Conservation (phyloP, 2,329 filamentous ascomycete species). For the Fusarium domesticum region DNA sequence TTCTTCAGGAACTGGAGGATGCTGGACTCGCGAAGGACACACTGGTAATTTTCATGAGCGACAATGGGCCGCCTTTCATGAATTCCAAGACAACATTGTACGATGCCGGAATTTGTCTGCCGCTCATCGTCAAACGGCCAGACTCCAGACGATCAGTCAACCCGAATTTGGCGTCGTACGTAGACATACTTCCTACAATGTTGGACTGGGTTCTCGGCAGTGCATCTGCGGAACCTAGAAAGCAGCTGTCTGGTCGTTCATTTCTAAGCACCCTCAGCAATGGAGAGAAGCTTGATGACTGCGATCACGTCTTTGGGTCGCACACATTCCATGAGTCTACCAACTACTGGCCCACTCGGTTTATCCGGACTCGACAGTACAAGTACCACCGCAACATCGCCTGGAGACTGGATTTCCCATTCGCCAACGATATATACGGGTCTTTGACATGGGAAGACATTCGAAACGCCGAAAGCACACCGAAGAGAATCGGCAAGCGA, state of each 20-base stretch:
- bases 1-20: slow-evolving; percentile 35
- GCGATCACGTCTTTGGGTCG: slow-evolving; percentile 45
- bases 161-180: slow-evolving; percentile 43
- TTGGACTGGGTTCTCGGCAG: slow-evolving; percentile 39
- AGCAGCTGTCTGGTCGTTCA: too few relatives aligned
- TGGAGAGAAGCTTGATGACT: slow-evolving; percentile 3
- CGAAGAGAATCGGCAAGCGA: slow-evolving; percentile 36
- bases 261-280: too few relatives aligned
- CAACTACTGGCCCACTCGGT: slow-evolving; percentile 51
- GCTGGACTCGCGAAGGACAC: slow-evolving; percentile 36
- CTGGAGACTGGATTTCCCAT: slow-evolving; percentile 49
- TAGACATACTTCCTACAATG: slow-evolving; percentile 46
- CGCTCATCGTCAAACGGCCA: slow-evolving; percentile 41
- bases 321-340: slow-evolving; percentile 51
- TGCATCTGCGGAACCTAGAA: slow-evolving; percentile 1
- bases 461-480: slow-evolving; percentile 32
- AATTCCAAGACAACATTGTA: slow-evolving; percentile 52
- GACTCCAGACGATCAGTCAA: slow-evolving; percentile 31
- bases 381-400: slow-evolving; percentile 52
- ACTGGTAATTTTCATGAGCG: slow-evolving; percentile 45
- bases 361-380: slow-evolving; percentile 40
- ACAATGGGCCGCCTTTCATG: slow-evolving; percentile 49
- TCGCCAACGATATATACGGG: slow-evolving; percentile 45
- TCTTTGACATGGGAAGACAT: slow-evolving; percentile 44
- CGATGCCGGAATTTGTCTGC: slow-evolving; percentile 45